Base-by-base conservation (phyloP, 2,329 filamentous ascomycete species). In the Talaromyces marneffei region DNA sequence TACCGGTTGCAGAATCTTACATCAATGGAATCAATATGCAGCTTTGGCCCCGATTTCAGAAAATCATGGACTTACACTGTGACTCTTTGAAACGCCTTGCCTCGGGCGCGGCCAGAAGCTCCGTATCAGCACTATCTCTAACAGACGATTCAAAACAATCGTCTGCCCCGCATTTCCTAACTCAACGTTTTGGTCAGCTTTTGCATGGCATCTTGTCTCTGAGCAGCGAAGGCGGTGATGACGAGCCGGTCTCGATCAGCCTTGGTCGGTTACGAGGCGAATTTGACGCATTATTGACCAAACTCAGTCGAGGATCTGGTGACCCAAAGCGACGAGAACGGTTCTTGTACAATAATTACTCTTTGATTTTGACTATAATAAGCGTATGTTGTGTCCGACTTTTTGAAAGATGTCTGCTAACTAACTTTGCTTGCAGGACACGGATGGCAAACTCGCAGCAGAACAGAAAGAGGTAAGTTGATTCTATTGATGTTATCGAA, bases 291-390 rank as follows among this genome's bases (percentile, higher is more conserved):
- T 94, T 97, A 66, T 75, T 99, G 63, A 84, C 85, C 5, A 91
- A 89, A 71, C 80, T 92, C 62, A 89, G 90, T 70, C 88, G 91
- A 67, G 90, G 92, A 64, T 86, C 85, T 20, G 77, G 82, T 1
- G 93, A 96, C 69, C 82, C 85, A 65, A 85, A 91, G 71, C 95
- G 95, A 77, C 83, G 88, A 66, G 89, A 93, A 67, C 82, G 94
- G 48, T 97, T 97, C 71, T 75, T 99, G 69, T 94, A 90, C 72
- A 99, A 97, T 73, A 99, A 99, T 74, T 97, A 96, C 75, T 95
- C 91, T 59, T 80, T 99, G 65, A 85, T 99, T n/a, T 81, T 91
- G 69, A 97, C 94, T 10, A 97, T 99, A 64, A 89, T 99, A 65
- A 86, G 89, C 70, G 89, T 80, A 73, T 52, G 78, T 71, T 29